Conservation (phyloP, 768 basidiomycete species). For the Russula vinacea region DNA sequence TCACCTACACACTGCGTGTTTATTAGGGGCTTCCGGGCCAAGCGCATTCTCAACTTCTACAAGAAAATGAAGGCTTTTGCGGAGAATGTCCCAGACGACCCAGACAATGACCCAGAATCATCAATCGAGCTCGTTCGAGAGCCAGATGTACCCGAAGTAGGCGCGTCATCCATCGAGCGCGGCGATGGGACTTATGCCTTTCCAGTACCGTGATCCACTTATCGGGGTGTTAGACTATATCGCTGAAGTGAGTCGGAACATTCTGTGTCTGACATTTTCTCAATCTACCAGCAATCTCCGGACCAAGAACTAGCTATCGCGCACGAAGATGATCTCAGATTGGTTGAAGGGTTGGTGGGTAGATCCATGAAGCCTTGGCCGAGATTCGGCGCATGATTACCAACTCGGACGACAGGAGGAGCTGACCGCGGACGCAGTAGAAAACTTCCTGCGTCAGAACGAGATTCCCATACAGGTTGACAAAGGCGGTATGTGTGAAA, state of each 20-base stretch:
- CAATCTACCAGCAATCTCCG: conserved; percentile 10
- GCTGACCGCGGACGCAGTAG: conserved; percentile 24
- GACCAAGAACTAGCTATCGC: conserved; percentile 25
- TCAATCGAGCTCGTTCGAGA: conserved; percentile 19
- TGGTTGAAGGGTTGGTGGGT: conserved; percentile 23
- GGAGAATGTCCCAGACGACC: conserved; percentile 10
- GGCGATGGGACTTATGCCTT: not conserved
- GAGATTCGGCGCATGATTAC: not conserved
- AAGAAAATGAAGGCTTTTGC: conserved; percentile 18
- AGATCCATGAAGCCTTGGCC: not conserved
- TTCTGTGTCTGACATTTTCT: not conserved
- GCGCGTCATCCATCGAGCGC: not conserved
- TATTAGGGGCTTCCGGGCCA: conserved; percentile 27
- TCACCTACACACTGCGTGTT: conserved; percentile 18
- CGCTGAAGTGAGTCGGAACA: conserved; percentile 12
- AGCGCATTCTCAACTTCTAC: conserved; percentile 18
- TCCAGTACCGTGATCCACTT: conserved; percentile 24
- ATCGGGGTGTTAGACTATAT: conserved; percentile 22
- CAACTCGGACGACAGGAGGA: conserved; percentile 10
- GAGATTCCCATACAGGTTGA: conserved; percentile 16
- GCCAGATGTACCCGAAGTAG: conserved; percentile 17
- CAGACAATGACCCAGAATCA: conserved; percentile 19
- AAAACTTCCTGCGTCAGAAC: conserved; percentile 25
- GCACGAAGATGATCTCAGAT: conserved; percentile 24
- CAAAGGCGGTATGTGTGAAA: conserved; percentile 19